Evolutionary conservation across 768 basidiomycete genomes (phyloP), one percentile per base, ranked within the genome.

Genomic region (Trametes gibbosa): DNA sequence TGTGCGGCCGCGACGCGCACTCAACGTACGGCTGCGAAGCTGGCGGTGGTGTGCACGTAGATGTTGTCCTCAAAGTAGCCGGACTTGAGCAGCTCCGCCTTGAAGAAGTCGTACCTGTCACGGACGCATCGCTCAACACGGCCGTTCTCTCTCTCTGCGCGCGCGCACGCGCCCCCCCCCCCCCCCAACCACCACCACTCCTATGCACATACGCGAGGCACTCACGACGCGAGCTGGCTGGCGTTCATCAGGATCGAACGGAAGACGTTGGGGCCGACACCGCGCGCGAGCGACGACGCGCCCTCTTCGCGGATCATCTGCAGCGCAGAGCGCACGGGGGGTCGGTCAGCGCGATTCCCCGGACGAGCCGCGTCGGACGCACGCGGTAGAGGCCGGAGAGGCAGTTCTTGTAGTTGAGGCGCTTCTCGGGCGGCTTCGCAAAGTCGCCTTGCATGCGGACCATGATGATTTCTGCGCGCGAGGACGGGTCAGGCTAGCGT

Each of bases 231-330:
- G 24, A 95, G 84, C 71, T 96, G 93, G 75, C 87, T 90, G 49
- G 91, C 90, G 71, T 95, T 95, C 92, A 95, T 95, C 62, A 95
- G 72, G 14, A 94, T 68, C 0, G 92, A 88, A 70, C 93, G 83
- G 70, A 94, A 87, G 6, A 93, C 85, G 65, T 96, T 96, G 0
- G 94, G 94, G 3, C 81, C 85, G 5, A 90, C 79, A 23, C 94
- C 94, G 29, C 93, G 84, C 17, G 72, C 76, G 50, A 94, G 83
- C 0, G 90, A 89, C 0, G 87, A 87, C 16, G 77, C 61, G 4
- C 93, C 93, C 73, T 96, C 93, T 71, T 95, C 92, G 1, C 85
- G 81, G 12, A 93, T 83, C 90, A 96, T 95, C 87, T 91, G 64
- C 16, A 47, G 16, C 34, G 64, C 17, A 47, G 17, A 34, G 23